Evolutionary conservation across 2,329 filamentous ascomycete species (phyloP).

Genomic region (Reticulascus tulasneorum): DNA sequence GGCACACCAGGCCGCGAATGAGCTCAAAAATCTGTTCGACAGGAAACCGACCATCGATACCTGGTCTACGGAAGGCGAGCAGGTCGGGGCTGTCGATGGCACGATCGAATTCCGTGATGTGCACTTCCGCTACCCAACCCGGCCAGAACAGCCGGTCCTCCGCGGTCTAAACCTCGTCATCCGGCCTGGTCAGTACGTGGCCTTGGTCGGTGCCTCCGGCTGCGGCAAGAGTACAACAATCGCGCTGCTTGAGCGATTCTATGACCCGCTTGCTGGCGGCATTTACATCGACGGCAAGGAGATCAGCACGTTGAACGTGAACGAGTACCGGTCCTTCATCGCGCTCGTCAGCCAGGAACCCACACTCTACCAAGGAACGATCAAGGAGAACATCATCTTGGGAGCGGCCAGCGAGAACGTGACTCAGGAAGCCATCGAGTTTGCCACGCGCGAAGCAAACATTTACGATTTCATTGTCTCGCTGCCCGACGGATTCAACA

Average conservation of each 20-base stretch:
- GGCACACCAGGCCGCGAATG: constrained; percentile 75
- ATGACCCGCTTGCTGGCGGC: constrained; percentile 77
- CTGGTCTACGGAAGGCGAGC: constrained; percentile 68
- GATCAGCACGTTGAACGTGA: constrained; percentile 76
- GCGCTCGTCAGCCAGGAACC: constrained; percentile 93
- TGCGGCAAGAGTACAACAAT: constrained; percentile 96
- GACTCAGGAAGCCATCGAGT: constrained; percentile 66
- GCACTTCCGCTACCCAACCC: constrained; percentile 89
- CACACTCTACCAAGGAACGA: constrained; percentile 88
- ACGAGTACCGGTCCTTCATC: constrained; percentile 78
- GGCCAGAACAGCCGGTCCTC: constrained; percentile 87
- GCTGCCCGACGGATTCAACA: constrained; percentile 80
- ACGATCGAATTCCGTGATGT: constrained; percentile 86
- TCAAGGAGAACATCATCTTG: constrained; percentile 85
- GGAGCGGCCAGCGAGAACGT: constrained; percentile 66
- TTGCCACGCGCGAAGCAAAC: constrained; percentile 84
- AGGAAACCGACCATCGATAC: constrained; percentile 76
- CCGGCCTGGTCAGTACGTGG: constrained; percentile 76
- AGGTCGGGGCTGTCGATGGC: constrained; percentile 63
- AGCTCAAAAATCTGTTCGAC: constrained; percentile 82
- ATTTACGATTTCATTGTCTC: constrained; percentile 91
- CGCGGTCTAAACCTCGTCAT: constrained; percentile 74
- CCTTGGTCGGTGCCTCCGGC: constrained; percentile 88
- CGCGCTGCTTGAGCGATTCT: constrained; percentile 87
- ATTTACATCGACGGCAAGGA: constrained; percentile 81